Base-by-base conservation (phyloP, 2,329 filamentous ascomycete species). In the Xylaria sp. region DNA sequence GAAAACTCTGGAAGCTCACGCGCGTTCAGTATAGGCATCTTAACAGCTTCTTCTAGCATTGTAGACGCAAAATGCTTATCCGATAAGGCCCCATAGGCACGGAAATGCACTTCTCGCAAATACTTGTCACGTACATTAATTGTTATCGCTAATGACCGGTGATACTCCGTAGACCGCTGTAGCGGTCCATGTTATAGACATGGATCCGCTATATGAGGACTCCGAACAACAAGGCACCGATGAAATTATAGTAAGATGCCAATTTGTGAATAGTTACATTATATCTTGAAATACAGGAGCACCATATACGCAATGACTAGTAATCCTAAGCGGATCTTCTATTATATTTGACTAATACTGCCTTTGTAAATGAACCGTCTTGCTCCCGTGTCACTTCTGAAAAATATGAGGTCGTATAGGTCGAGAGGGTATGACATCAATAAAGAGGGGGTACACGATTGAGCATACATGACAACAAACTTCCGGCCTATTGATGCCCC, bases 101-200 rank as follows among this genome's bases (percentile, higher is more conserved):
- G 42, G 40, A 54, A n/a, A 62, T 57, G 54, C 42, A 31, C 25
- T 43, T 21, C 45, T 45, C 38, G 17, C n/a, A 46, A 38, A 56
- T 38, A n/a, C 6, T 45, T 45, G 43, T 25, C 14, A 12, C 25
- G 8, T 33, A 45, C 2, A 6, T n/a, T 4, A 8, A 50, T 37
- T 12, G n/a, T 3, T 14, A n/a, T 42, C 23, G 17, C n/a, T 14
- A 4, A 23, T 45, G 12, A 12, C 25, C 8, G 21, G n/a, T 4
- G n/a, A 21, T 14, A 9, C 23, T 31, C 25, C 19, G 17, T 40
- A 14, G 1, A 35, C 33, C 38, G 43, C 9, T 21, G 42, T 33
- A 14, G 46, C 21, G 25, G 6, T 57, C 8, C 15, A n/a, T 46
- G 37, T 23, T 57, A 57, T 58, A 51, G 21, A 11, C 55, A 58